Evolutionary conservation across 768 basidiomycete species (phyloP).

Genomic region (Neoboletus magnificus): DNA sequence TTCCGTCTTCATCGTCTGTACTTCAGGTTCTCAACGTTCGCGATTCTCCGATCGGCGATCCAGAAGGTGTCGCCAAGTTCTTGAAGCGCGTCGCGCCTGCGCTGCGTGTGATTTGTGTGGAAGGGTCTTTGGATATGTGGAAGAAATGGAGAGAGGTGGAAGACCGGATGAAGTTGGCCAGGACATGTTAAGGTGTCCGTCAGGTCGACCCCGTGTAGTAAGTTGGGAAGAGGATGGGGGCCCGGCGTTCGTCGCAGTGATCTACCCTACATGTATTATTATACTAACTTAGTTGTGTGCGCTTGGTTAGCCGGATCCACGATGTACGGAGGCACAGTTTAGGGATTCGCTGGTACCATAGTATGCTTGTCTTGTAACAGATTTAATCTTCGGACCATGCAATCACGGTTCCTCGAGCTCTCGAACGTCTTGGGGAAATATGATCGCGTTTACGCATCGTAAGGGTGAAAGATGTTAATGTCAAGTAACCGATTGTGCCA

Average conservation of each 20-base stretch:
- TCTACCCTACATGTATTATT: conserved; percentile 2
- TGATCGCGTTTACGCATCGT: neutral
- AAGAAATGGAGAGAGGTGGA: conserved; percentile 29
- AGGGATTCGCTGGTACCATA: neutral
- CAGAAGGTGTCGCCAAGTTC: conserved; percentile 25
- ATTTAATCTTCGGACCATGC: neutral
- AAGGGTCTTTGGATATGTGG: conserved; percentile 28
- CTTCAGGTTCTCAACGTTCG: conserved; percentile 29
- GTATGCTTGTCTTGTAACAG: neutral
- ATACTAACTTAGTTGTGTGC: neutral
- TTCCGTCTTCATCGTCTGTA: neutral
- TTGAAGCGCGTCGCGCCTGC: conserved; percentile 22
- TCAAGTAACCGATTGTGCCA: too few species aligned
- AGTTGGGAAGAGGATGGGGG: neutral
- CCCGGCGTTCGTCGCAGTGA: neutral
- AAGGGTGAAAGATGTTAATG: neutral
- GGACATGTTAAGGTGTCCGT: neutral
- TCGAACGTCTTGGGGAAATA: neutral
- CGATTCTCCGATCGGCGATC: conserved; percentile 25
- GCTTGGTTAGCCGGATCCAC: neutral
- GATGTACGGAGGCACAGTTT: neutral
- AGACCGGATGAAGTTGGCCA: conserved; percentile 16
- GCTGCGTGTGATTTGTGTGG: conserved; percentile 25
- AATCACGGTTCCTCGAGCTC: neutral
- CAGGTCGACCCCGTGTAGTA: too few species aligned